A percentile compares a stretch with the other conserved stretches of the same genome.
phyloP scores from a whole-genome alignment of 2,329 filamentous ascomycete genomes.

The Fusarium xylarioides region DNA sequence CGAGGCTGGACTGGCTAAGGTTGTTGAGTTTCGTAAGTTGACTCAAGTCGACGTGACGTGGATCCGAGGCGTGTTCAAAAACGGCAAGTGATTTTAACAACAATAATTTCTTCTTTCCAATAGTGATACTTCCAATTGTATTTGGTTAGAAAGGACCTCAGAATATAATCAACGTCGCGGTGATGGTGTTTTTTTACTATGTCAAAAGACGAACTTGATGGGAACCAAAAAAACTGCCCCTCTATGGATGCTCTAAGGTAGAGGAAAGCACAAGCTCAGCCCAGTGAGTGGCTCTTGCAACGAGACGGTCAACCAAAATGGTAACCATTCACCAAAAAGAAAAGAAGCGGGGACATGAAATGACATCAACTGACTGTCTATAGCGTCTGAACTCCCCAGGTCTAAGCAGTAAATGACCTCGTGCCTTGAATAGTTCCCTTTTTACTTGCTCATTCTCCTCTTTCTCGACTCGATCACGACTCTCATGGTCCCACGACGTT shows the following conservation, averaged over 20 bases:
- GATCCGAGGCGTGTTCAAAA: constrained; percentile 23
- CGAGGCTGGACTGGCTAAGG: constrained; percentile 22
- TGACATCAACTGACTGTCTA: background rate
- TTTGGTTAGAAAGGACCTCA: background rate
- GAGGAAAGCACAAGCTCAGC: constrained; percentile 8
- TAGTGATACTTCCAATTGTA: background rate
- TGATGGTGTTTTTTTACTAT: constrained; percentile 8
- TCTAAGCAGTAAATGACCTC: constrained; percentile 14
- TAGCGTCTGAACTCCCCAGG: background rate
- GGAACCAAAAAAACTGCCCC: constrained; percentile 30
- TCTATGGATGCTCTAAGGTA: constrained; percentile 30
- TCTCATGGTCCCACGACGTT: constrained; percentile 24
- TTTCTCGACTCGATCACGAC: constrained; percentile 9
- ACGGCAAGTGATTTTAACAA: constrained; percentile 1
- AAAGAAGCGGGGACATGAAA: constrained; percentile 29
- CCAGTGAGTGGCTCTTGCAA: constrained; percentile 22
- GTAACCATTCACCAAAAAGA: background rate
- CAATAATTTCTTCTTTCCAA: background rate
- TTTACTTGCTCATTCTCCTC: constrained; percentile 11
- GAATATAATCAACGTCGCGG: background rate
- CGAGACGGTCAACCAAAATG: constrained; percentile 34
- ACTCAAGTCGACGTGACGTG: constrained; percentile 28
- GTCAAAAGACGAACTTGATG: constrained; percentile 26
- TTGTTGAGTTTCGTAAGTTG: background rate
- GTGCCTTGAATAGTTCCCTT: constrained; percentile 1